phyloP scores from a whole-genome alignment of 495 filamentous ascomycete genomes.

The Hamigera avellanea region DNA sequence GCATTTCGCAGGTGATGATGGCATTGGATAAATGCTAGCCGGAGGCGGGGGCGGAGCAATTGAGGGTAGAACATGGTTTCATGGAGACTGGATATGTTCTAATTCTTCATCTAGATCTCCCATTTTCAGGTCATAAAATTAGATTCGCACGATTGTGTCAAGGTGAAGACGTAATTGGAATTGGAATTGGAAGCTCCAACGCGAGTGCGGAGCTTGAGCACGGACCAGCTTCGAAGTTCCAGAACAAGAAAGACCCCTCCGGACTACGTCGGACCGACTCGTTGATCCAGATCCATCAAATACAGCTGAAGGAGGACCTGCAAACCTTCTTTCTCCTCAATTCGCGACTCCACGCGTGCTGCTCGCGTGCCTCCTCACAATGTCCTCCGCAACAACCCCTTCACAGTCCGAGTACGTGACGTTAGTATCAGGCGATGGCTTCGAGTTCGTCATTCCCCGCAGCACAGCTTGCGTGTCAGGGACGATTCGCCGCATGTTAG shows the following conservation, averaged over 20 bases:
- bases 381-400: constrained; percentile 8
- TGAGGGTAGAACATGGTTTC: neutral
- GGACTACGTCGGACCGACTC: too few species aligned
- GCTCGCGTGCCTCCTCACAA: constrained; percentile 3
- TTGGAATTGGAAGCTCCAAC: too few species aligned
- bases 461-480: constrained; percentile 64
- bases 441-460: constrained; percentile 75
- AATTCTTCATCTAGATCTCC: too few species aligned
- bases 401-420: constrained; percentile 54
- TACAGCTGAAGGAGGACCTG: too few species aligned
- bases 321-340: constrained; percentile 2
- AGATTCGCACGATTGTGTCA: too few species aligned
- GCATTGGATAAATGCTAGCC: neutral
- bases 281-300: too few species aligned
- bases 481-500: constrained; percentile 75
- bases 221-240: constrained; percentile 12
- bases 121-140: too few species aligned
- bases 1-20: neutral
- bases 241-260: neutral
- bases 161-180: too few species aligned
- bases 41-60: neutral
- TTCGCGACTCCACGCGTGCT: constrained; percentile 1
- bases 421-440: constrained; percentile 75
- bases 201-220: constrained; percentile 22
- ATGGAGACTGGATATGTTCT: neutral